These are phyloP conservation scores for Cyphellophora europaea DNA, from an alignment of 2,329 filamentous ascomycete species.

Conservation along the genomic window DNA sequence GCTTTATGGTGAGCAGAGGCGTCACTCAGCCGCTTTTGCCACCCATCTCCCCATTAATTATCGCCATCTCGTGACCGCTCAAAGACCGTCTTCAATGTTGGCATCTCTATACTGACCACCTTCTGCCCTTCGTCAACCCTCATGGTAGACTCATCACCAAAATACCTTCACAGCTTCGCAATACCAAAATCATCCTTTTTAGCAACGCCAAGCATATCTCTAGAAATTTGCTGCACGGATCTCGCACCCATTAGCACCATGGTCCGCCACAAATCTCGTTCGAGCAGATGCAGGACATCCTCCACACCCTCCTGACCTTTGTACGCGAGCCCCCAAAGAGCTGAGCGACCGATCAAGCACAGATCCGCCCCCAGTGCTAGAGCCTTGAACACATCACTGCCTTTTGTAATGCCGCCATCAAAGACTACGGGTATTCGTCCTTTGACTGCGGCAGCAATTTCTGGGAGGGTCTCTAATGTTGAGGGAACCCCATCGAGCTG, in stretches of 20 bases:
- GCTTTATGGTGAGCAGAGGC: no score
- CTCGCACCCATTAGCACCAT: conserved; percentile 19
- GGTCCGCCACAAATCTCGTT: conserved; percentile 8
- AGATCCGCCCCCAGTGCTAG: conserved; percentile 24
- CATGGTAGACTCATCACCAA: background rate
- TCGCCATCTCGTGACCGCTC: no score
- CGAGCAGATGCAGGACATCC: background rate
- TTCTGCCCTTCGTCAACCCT: no score
- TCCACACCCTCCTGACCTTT: background rate
- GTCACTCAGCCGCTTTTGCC: no score
- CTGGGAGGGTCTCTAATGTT: conserved; percentile 9
- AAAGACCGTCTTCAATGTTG: no score
- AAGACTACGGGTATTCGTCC: conserved; percentile 11
- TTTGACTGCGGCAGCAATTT: conserved; percentile 14
- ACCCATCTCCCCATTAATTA: no score
- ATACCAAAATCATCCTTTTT: conserved; percentile 15
- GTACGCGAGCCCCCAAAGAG: conserved; percentile 27
- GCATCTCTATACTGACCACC: no score
- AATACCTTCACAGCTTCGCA: conserved; percentile 7
- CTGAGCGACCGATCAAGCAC: conserved; percentile 24
- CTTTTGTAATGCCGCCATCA: conserved; percentile 24
- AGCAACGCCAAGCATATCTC: conserved; percentile 11
- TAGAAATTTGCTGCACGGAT: conserved; percentile 14
- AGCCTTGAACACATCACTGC: conserved; percentile 27
- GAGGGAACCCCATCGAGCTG: conserved; percentile 12